Conservation (phyloP, 2,329 filamentous ascomycete species). For the Fusarium sp. region DNA sequence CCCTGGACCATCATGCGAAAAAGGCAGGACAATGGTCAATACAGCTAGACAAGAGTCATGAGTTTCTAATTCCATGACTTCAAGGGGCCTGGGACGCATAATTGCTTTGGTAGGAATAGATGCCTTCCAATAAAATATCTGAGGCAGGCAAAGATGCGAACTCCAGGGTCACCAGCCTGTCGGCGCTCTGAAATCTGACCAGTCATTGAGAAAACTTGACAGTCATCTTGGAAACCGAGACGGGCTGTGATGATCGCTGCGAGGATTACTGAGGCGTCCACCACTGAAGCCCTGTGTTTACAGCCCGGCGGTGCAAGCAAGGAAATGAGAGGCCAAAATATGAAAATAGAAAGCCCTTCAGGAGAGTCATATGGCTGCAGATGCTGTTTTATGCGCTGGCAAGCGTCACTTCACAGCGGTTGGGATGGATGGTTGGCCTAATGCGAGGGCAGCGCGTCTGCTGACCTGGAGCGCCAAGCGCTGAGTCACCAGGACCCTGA, state of each 20-base stretch:
- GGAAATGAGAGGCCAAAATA: conserved; percentile 29
- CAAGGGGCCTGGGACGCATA: not conserved
- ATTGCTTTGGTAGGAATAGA: not conserved
- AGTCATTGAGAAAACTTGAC: conserved; percentile 35
- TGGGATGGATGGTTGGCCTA: conserved; percentile 25
- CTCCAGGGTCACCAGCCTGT: conserved; percentile 9
- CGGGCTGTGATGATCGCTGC: conserved; percentile 23
- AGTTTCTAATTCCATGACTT: not conserved
- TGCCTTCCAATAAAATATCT: not conserved
- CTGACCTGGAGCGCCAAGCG: conserved; percentile 35
- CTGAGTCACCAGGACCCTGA: conserved; percentile 37
- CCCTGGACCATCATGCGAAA: not conserved
- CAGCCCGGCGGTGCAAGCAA: conserved; percentile 17
- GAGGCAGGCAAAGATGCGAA: conserved; percentile 19
- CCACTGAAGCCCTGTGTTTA: conserved; percentile 1
- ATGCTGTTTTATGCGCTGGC: conserved; percentile 43
- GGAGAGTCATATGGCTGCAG: conserved; percentile 38
- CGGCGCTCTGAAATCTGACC: conserved; percentile 27
- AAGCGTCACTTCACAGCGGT: conserved; percentile 25
- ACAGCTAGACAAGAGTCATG: not conserved
- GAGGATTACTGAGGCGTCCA: conserved; percentile 6
- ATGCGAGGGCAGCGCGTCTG: conserved; percentile 34
- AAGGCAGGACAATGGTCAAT: not conserved
- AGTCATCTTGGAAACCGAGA: conserved; percentile 25
- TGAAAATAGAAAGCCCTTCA: conserved; percentile 17